These are phyloP conservation scores for Platanus orientalis DNA, from an alignment of 164 flowering plant genomes.

Conservation along the genomic window DNA sequence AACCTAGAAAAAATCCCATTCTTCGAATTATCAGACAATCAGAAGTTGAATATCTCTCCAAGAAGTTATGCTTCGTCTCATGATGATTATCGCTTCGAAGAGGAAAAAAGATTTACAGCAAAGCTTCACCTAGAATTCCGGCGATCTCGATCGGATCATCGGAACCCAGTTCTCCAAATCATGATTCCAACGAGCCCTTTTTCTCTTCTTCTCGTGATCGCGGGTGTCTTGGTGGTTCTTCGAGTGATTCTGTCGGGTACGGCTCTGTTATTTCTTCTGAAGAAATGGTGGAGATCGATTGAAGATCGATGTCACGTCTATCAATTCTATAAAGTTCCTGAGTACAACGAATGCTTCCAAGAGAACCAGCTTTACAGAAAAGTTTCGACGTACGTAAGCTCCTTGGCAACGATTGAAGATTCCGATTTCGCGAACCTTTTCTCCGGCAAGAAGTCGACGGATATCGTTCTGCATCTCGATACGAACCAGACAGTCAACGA, in stretches of 20 bases:
- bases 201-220: background rate
- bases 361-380: slow-evolving; percentile 58
- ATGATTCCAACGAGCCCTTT: slow-evolving; percentile 3
- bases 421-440: slow-evolving; percentile 62
- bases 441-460: slow-evolving; percentile 47
- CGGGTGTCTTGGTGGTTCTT: slow-evolving; percentile 1
- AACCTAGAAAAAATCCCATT: no score
- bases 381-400: slow-evolving; percentile 44
- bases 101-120: no score
- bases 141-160: no score
- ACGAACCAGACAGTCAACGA: slow-evolving; percentile 49
- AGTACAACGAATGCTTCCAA: slow-evolving; percentile 39
- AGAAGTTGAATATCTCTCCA: no score
- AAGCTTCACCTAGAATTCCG: no score
- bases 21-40: no score
- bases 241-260: background rate
- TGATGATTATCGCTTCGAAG: no score
- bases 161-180: background rate
- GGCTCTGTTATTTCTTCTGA: slow-evolving; percentile 3
- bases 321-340: slow-evolving; percentile 58
- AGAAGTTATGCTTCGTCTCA: no score
- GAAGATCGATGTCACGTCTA: slow-evolving; percentile 39
- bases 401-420: slow-evolving; percentile 58
- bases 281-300: slow-evolving; percentile 27
- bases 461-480: slow-evolving; percentile 51